Percentiles rank a stretch among this genome's conserved stretches.
phyloP scores from a whole-genome alignment of 805 yeast genomes.

The Yarrowia sp. region DNA sequence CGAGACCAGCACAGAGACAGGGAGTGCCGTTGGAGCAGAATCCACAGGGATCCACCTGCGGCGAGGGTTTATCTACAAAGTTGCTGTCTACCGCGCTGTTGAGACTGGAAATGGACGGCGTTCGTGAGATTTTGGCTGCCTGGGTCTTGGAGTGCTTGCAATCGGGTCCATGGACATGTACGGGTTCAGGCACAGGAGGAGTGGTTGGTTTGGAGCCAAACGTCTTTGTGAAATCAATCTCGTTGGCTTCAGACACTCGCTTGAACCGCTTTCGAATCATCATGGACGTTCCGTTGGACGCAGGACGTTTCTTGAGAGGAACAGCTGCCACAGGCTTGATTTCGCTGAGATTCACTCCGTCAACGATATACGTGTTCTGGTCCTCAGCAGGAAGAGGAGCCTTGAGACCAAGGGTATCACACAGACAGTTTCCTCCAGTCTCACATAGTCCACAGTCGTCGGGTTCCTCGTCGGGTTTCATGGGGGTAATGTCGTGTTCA shows the following conservation, averaged over 20 bases:
- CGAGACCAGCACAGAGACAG: conserved; percentile 75
- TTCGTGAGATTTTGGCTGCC: conserved; percentile 6
- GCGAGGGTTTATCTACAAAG: conserved; percentile 25
- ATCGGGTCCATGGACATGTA: conserved; percentile 25
- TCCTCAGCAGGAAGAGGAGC: conserved; percentile 41
- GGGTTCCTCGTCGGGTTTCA: conserved; percentile 20
- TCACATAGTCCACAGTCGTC: conserved; percentile 50
- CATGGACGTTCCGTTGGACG: conserved; percentile 20
- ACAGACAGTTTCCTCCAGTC: conserved; percentile 48
- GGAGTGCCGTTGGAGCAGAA: conserved; percentile 89
- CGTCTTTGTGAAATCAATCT: conserved; percentile 37
- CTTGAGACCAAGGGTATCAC: conserved; percentile 49
- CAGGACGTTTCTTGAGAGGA: conserved; percentile 53
- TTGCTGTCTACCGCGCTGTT: conserved; percentile 28
- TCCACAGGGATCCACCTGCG: conserved; percentile 72
- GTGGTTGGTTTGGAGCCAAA: conserved; percentile 25
- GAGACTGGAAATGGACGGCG: conserved; percentile 16
- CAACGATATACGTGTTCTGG: conserved; percentile 19
- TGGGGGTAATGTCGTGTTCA: conserved; percentile 1
- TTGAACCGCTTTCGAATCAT: conserved; percentile 40
- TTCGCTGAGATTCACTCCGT: conserved; percentile 48
- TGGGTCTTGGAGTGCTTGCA: conserved; percentile 28
- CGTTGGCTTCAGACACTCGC: conserved; percentile 39
- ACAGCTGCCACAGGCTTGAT: conserved; percentile 74
- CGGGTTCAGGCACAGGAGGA: conserved; percentile 20